phyloP scores from a whole-genome alignment of 2,329 filamentous ascomycete species.

The Venturia carpophila region DNA sequence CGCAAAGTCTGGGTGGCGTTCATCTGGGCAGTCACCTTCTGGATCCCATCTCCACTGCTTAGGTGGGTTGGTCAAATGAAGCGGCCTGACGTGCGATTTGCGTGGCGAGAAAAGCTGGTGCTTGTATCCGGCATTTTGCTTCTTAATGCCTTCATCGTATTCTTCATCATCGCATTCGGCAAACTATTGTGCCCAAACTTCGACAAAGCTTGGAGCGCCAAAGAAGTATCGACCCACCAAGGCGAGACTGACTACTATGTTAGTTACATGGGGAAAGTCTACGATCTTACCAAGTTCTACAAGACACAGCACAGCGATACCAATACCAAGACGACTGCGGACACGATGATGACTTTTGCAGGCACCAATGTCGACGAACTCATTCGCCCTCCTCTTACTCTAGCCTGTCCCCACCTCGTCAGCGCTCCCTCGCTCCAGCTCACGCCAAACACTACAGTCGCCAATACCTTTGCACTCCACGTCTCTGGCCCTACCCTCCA shows the following conservation, averaged over 20 bases:
- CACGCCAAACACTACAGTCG: conserved; percentile 56
- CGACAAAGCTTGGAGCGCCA: conserved; percentile 75
- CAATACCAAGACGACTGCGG: conserved; percentile 48
- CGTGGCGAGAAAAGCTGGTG: conserved; percentile 92
- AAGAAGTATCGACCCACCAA: conserved; percentile 62
- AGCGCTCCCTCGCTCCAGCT: conserved; percentile 49
- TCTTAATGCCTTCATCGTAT: conserved; percentile 73
- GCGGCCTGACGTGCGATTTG: conserved; percentile 90
- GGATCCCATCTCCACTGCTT: conserved; percentile 82
- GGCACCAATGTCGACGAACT: conserved; percentile 77
- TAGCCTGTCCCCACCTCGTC: conserved; percentile 68
- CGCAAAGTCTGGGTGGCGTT: conserved; percentile 73
- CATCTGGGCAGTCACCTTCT: conserved; percentile 85
- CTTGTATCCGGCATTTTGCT: conserved; percentile 73
- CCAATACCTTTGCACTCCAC: conserved; percentile 50
- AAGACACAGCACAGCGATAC: conserved; percentile 74
- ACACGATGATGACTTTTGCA: conserved; percentile 67
- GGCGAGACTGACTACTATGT: conserved; percentile 77
- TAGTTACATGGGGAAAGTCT: conserved; percentile 78
- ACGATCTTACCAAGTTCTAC: conserved; percentile 88
- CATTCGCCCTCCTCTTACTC: conserved; percentile 68
- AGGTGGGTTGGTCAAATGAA: conserved; percentile 89
- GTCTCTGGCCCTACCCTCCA: conserved; percentile 56
- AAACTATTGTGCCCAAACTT: conserved; percentile 80
- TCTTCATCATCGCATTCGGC: conserved; percentile 87